phyloP scores from a whole-genome alignment of 768 basidiomycete species.

The Collybia sordida region DNA sequence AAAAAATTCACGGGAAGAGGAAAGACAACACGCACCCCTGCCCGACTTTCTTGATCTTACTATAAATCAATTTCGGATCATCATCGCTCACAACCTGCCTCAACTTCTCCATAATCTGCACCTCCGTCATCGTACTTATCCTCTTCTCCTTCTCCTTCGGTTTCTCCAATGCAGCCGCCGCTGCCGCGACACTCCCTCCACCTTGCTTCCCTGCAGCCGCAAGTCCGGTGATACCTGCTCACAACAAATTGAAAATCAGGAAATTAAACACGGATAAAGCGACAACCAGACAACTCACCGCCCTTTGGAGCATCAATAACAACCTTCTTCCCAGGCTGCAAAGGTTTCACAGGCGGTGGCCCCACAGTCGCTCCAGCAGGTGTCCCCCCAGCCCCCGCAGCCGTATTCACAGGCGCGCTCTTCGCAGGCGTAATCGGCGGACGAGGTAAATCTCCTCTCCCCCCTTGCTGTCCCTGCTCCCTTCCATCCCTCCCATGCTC shows the following conservation, averaged over 20 bases:
- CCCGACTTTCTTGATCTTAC: constrained; percentile 98
- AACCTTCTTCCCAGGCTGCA: constrained; percentile 76
- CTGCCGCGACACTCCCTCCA: constrained; percentile 49
- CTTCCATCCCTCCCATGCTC: constrained; percentile 17
- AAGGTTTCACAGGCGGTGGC: constrained; percentile 67
- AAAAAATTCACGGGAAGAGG: background rate
- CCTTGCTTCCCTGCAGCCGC: constrained; percentile 50
- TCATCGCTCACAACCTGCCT: constrained; percentile 82
- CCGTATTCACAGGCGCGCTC: constrained; percentile 45
- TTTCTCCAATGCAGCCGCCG: constrained; percentile 74
- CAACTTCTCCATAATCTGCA: constrained; percentile 98
- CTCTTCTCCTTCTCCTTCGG: constrained; percentile 85
- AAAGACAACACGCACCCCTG: constrained; percentile 73
- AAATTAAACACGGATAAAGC: too few relatives aligned
- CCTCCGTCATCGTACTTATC: constrained; percentile 95
- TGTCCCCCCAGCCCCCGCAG: constrained; percentile 42
- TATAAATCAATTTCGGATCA: constrained; percentile 88
- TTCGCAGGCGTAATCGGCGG: constrained; percentile 40
- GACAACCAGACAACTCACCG: too few relatives aligned
- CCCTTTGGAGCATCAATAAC: constrained; percentile 19
- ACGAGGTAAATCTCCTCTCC: constrained; percentile 25
- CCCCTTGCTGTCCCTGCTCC: constrained; percentile 11
- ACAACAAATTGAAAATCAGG: too few relatives aligned
- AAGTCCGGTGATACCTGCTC: too few relatives aligned
- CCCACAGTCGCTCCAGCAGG: constrained; percentile 51